Base-by-base conservation (phyloP, 495 filamentous ascomycete genomes). In the Amorphotheca resinae region DNA sequence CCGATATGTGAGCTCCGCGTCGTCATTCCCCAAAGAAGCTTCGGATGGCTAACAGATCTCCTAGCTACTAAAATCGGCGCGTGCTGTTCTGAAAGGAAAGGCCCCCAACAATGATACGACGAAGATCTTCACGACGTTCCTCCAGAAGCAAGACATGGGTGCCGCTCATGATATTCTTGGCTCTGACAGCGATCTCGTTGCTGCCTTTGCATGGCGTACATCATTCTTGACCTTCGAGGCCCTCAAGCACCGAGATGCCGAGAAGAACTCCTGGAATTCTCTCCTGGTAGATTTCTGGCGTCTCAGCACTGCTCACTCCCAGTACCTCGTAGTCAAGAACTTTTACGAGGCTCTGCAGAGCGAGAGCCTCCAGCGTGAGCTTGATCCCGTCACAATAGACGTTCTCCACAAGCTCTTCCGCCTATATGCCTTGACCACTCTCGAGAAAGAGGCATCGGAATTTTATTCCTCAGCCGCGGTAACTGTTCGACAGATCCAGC, bases 271-370 rank as follows among this genome's bases (percentile, higher is more conserved):
- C 12, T 84, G 79, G 79, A 84, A 82, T 59, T 73, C 68, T 48
- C 64, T 84, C 9, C 67, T 84, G 18, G 76, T 84, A 23, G 77
- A 84, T 60, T 82, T 84, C 66, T 81, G 76, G 70, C 73, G 79
- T 18, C 65, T 82, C 12, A 74, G 68, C 28, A 80, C 75, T 2
- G 77, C 79, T 6, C 77, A 81, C 53, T 77, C 74, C 4, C 77
- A 84, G 57, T 82, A 82, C 52, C 62, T 82, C 16, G 64, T 80
- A 0, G 76, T 82, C 22, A 80, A 76, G 62, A 79, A 78, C 63
- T 84, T 84, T 64, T 72, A 81, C 63, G 70, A 76, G 11, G 71
- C 77, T n/a, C 68, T 83, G 33, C 66, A 60, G 62, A n/a, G 48
- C 65, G 22, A 60, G 65, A 41, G 51, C 55, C 5, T 54, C 51